Conservation (phyloP, 352 stramenopile genomes). For the Globisporangium cystogenes region DNA sequence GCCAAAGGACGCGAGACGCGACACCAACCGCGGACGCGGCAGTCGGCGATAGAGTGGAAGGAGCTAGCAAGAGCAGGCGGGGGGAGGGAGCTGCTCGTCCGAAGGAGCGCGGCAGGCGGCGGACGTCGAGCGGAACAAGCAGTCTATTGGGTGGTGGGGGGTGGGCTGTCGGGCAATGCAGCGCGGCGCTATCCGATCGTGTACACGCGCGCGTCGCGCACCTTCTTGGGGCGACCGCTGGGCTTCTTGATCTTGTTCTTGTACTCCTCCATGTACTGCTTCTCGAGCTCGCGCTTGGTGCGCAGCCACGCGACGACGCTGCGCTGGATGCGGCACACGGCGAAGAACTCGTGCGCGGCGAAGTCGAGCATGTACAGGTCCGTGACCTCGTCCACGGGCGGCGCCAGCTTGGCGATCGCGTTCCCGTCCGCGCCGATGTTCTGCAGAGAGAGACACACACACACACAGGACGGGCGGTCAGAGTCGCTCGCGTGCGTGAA, state of each 20-base stretch:
- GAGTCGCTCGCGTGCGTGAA: no score
- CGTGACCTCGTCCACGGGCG: conserved; percentile 23
- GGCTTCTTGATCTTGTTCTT: conserved; percentile 86
- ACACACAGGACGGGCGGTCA: no score
- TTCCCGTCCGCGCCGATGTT: conserved; percentile 31
- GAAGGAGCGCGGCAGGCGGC: background rate
- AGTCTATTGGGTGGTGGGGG: conserved; percentile 4
- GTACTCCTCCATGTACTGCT: conserved; percentile 76
- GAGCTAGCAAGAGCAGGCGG: no score
- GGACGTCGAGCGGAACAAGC: background rate
- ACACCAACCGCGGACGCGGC: conserved; percentile 24
- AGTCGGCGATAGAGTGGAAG: conserved; percentile 38
- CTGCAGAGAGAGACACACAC: conserved; percentile 7
- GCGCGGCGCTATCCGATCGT: conserved; percentile 42
- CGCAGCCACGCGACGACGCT: conserved; percentile 52
- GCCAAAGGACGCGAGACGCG: conserved; percentile 19
- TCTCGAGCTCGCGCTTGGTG: conserved; percentile 63
- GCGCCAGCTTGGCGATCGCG: conserved; percentile 36
- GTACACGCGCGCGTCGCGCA: conserved; percentile 70
- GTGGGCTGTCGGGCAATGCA: background rate
- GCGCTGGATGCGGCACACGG: conserved; percentile 50
- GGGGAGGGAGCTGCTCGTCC: background rate
- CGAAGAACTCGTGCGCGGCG: conserved; percentile 63
- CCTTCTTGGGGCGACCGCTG: conserved; percentile 64
- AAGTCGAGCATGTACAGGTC: conserved; percentile 50